phyloP scores from a whole-genome alignment of 495 filamentous ascomycete genomes.

The Annulohypoxylon bovei region DNA sequence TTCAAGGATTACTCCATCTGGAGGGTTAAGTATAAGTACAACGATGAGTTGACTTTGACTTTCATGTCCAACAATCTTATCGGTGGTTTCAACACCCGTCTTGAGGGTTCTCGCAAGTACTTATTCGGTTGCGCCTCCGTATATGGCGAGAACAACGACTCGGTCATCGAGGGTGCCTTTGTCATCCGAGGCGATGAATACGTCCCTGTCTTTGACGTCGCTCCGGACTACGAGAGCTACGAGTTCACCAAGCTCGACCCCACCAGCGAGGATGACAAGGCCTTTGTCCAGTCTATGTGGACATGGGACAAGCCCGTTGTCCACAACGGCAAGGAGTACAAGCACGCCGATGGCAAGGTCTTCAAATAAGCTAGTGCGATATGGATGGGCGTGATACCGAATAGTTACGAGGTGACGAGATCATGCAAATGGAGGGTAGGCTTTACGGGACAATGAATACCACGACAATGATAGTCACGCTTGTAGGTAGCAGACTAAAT shows the following conservation, averaged over 20 bases:
- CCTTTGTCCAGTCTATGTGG: conserved; percentile 88
- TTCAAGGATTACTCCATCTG: conserved; percentile 95
- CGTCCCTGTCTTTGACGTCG: conserved; percentile 90
- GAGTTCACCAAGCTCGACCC: conserved; percentile 94
- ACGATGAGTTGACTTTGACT: conserved; percentile 92
- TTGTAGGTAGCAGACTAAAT: conserved; percentile 20
- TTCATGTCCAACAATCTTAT: conserved; percentile 99
- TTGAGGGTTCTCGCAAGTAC: conserved; percentile 98
- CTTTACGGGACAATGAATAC: conserved; percentile 26
- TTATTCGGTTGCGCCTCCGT: conserved; percentile 93
- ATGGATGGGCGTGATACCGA: conserved; percentile 15
- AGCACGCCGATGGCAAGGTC: conserved; percentile 83
- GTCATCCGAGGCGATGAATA: conserved; percentile 91
- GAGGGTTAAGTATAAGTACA: conserved; percentile 95
- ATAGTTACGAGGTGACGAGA: conserved; percentile 45
- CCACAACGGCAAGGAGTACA: conserved; percentile 82
- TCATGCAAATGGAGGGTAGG: conserved; percentile 34
- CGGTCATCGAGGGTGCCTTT: conserved; percentile 89
- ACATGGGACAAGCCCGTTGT: conserved; percentile 80
- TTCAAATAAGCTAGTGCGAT: conserved; percentile 83
- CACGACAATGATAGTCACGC: conserved; percentile 8
- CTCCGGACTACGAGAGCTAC: conserved; percentile 97
- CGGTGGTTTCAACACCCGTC: conserved; percentile 95
- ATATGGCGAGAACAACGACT: conserved; percentile 87
- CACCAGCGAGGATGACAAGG: conserved; percentile 80